Conservation (phyloP, 148 eudicot species). For the Rhododendron vialii region DNA sequence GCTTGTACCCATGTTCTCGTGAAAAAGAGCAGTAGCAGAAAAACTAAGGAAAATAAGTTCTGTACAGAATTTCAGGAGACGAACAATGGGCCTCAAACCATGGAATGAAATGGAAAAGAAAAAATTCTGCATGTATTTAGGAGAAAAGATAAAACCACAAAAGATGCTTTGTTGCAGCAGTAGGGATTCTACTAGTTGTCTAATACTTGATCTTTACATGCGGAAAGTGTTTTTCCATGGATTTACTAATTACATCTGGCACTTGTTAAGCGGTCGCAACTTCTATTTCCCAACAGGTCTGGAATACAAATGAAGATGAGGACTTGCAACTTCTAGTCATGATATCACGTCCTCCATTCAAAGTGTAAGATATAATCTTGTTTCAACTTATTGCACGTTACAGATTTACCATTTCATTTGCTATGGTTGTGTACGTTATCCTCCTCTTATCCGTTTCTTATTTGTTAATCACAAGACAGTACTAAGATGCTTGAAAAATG, state of each 20-base stretch:
- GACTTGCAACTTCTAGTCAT: constrained; percentile 69
- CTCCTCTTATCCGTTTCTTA: neutral
- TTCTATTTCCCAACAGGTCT: constrained; percentile 39
- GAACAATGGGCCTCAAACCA: neutral
- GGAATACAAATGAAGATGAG: constrained; percentile 54
- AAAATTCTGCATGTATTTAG: neutral
- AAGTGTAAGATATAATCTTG: constrained; percentile 52
- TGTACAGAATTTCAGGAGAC: neutral
- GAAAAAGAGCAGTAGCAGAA: neutral
- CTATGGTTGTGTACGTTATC: neutral
- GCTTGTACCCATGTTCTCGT: neutral
- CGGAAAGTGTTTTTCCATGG: neutral
- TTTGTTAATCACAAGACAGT: neutral
- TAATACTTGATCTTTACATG: neutral
- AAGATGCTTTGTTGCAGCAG: neutral
- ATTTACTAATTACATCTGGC: neutral
- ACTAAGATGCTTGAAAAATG: neutral
- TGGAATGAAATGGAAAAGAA: neutral
- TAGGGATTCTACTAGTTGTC: neutral
- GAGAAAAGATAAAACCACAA: neutral
- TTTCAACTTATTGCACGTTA: neutral
- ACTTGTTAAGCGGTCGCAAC: neutral
- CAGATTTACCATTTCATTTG: neutral
- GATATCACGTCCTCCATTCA: constrained; percentile 80
- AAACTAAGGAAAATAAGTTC: neutral